phyloP scores from a whole-genome alignment of 2,329 filamentous ascomycete species.

The Diaporthe vaccinii region DNA sequence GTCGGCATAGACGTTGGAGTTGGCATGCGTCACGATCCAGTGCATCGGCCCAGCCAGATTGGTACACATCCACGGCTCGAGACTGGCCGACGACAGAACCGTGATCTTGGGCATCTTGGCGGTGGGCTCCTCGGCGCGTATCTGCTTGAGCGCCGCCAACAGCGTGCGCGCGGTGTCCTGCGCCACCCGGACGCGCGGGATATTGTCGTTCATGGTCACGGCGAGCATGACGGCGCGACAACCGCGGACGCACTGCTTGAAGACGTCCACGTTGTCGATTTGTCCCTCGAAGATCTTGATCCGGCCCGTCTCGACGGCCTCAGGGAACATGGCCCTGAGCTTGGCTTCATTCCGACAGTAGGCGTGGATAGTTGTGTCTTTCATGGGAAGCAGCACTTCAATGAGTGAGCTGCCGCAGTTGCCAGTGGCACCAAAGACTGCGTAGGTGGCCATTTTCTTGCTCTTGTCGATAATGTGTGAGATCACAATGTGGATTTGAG shows the following conservation, averaged over 20 bases:
- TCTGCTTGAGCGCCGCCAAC: not conserved
- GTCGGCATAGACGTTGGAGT: not conserved
- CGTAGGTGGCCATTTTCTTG: not conserved
- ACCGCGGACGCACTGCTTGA: not conserved
- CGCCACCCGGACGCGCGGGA: not conserved
- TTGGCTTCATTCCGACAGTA: not conserved
- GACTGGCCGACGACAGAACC: not conserved
- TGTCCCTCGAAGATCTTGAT: not conserved
- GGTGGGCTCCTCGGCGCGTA: not conserved
- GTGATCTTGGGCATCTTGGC: not conserved
- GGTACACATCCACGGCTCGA: not conserved
- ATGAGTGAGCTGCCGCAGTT: constrained; percentile 2
- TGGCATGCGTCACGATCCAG: constrained; percentile 8
- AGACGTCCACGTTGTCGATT: not conserved
- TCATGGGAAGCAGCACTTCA: not conserved
- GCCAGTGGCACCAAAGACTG: not conserved
- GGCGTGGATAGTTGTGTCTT: not conserved
- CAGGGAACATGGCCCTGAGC: not conserved
- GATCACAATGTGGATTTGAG: not conserved
- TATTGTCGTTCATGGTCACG: constrained; percentile 4
- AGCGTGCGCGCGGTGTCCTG: not conserved
- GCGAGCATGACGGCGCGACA: not conserved
- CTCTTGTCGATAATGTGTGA: not conserved
- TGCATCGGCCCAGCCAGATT: not conserved
- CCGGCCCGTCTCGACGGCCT: not conserved